Evolutionary conservation across 2,329 filamentous ascomycete genomes (phyloP).

Genomic region (Phaeosphaeriaceae sp.): DNA sequence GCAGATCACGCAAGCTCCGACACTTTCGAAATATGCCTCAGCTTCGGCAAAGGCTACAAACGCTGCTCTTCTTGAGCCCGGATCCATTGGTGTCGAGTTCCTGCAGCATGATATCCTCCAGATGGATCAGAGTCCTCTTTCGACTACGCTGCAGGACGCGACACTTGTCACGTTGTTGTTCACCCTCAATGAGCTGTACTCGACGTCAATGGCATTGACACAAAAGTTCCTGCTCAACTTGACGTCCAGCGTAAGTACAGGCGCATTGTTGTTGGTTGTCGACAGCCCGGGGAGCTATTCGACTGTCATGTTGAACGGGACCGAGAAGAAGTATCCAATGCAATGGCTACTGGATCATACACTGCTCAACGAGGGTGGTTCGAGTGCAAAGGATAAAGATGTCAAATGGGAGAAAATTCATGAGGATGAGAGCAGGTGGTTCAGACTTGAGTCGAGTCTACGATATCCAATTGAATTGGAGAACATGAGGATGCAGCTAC

Average conservation of each 20-base stretch:
- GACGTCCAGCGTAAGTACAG: conserved; percentile 63
- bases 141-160: conserved; percentile 33
- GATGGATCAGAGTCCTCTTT: conserved; percentile 47
- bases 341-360: conserved; percentile 89
- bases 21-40: conserved; percentile 57
- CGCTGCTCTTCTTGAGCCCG: conserved; percentile 40
- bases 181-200: conserved; percentile 94
- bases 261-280: conserved; percentile 79
- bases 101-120: conserved; percentile 60
- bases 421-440: conserved; percentile 83
- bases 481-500: conserved; percentile 94
- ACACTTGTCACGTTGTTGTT: conserved; percentile 83
- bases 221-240: conserved; percentile 77
- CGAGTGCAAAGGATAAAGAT: conserved; percentile 15
- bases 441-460: conserved; percentile 69
- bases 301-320: conserved; percentile 69
- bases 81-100: conserved; percentile 51
- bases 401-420: conserved; percentile 74
- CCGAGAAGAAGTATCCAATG: conserved; percentile 82
- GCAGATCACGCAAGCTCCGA: conserved; percentile 60
- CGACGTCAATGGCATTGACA: conserved; percentile 74
- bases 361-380: conserved; percentile 57
- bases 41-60: conserved; percentile 53
- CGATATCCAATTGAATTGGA: conserved; percentile 86
- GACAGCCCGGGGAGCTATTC: conserved; percentile 96